Evolutionary conservation across 164 flowering plant genomes (phyloP).

Genomic region (Cinnamomum chago): DNA sequence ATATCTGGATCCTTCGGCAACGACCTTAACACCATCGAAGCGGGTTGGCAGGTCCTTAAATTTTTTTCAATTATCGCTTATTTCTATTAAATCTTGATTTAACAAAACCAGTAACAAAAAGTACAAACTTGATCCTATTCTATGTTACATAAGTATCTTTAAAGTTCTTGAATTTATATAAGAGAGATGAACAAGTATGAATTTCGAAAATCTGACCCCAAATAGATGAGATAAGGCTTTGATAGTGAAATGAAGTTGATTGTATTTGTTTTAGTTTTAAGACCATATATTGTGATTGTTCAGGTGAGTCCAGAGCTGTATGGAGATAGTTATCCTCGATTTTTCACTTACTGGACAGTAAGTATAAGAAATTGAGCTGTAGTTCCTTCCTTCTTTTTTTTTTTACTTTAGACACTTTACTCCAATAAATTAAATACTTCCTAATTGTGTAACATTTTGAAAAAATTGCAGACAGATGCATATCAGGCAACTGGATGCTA

Average conservation of each 20-base stretch:
- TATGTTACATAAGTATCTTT: no score
- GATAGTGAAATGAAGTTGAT: no score
- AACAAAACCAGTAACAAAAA: no score
- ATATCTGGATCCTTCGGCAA: slow-evolving; percentile 92
- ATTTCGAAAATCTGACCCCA: no score
- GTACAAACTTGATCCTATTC: no score
- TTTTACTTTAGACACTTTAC: background rate
- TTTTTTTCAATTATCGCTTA: background rate
- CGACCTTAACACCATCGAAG: slow-evolving; percentile 98
- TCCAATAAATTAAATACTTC: background rate
- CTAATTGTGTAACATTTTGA: background rate
- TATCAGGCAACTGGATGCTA: slow-evolving; percentile 97
- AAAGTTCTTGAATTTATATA: no score
- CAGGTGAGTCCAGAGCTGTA: slow-evolving; percentile 96
- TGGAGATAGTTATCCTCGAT: slow-evolving; percentile 87
- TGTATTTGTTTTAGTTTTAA: no score
- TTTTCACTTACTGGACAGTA: slow-evolving; percentile 99
- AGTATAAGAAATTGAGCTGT: slow-evolving; percentile 20
- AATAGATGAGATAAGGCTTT: no score
- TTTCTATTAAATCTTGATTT: no score
- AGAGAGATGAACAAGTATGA: no score
- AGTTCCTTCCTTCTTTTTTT: background rate
- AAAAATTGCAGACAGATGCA: slow-evolving; percentile 71
- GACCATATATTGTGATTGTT: slow-evolving; percentile 5
- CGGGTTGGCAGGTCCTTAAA: slow-evolving; percentile 93